phyloP scores from a whole-genome alignment of 306 rosid species.

The Castanea sativa region DNA sequence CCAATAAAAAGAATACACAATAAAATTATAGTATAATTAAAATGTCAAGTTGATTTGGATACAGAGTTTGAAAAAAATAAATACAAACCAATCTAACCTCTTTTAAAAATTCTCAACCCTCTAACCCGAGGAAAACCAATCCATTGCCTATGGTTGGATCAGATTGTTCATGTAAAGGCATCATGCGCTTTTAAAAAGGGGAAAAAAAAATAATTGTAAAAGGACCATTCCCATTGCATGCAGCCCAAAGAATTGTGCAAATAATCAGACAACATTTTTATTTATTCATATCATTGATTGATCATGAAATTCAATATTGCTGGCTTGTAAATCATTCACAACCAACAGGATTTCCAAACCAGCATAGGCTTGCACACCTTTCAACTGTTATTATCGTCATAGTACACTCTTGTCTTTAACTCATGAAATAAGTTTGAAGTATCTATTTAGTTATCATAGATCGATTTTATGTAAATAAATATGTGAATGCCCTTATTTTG shows the following conservation, averaged over 20 bases:
- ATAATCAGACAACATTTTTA: not conserved
- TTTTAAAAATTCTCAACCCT: too few species aligned
- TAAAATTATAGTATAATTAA: too few species aligned
- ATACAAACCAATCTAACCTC: too few species aligned
- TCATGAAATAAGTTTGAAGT: not conserved
- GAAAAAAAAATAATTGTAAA: too few species aligned
- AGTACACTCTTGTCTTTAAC: not conserved
- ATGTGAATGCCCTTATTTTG: conserved; percentile 38
- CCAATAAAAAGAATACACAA: too few species aligned
- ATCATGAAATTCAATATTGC: not conserved
- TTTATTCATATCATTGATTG: not conserved
- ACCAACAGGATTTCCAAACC: not conserved
- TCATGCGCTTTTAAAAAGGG: too few species aligned
- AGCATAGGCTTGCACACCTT: not conserved
- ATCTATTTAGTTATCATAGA: not conserved
- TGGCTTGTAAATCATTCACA: not conserved
- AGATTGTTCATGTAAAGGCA: too few species aligned
- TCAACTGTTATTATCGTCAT: not conserved
- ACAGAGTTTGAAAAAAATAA: too few species aligned
- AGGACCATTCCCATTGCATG: not conserved
- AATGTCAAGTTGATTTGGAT: too few species aligned
- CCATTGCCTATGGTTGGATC: too few species aligned
- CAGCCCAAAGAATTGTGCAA: not conserved
- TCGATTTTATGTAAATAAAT: not conserved
- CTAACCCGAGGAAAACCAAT: too few species aligned